Conservation (phyloP, 441 rosid genomes). For the Gossypium schwendimanii region DNA sequence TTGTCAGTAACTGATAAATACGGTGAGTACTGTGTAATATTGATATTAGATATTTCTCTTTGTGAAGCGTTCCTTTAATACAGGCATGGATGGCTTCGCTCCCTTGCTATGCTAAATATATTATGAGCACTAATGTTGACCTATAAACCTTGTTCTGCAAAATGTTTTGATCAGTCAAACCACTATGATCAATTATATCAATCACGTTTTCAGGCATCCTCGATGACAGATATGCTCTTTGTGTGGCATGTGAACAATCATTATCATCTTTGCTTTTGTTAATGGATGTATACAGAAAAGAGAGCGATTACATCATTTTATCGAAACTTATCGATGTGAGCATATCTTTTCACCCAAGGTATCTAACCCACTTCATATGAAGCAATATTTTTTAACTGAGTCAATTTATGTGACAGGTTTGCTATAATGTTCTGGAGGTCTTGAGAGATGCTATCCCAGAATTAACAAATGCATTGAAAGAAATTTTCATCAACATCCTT, state of each 20-base stretch:
- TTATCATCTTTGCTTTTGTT: conserved; percentile 72
- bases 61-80: not conserved
- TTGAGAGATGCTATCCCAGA: not conserved
- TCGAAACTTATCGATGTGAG: not conserved
- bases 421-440: not conserved
- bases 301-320: conserved; percentile 30
- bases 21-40: conserved; percentile 35
- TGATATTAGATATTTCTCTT: not conserved
- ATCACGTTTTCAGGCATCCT: conserved; percentile 53
- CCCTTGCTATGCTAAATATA: not conserved
- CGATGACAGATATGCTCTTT: conserved; percentile 85
- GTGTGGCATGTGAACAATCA: conserved; percentile 79
- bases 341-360: not conserved
- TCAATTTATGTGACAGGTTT: not conserved
- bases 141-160: not conserved
- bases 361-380: not conserved
- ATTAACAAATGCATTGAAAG: not conserved
- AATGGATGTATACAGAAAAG: conserved; percentile 66
- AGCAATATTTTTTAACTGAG: not conserved
- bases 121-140: not conserved
- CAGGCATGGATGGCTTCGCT: not conserved
- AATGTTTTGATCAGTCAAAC: not conserved
- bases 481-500: not conserved
- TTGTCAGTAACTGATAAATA: conserved; percentile 69
- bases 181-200: not conserved